Base-by-base conservation (phyloP, 2,329 filamentous ascomycete species). In the Trichophyton equinum region DNA sequence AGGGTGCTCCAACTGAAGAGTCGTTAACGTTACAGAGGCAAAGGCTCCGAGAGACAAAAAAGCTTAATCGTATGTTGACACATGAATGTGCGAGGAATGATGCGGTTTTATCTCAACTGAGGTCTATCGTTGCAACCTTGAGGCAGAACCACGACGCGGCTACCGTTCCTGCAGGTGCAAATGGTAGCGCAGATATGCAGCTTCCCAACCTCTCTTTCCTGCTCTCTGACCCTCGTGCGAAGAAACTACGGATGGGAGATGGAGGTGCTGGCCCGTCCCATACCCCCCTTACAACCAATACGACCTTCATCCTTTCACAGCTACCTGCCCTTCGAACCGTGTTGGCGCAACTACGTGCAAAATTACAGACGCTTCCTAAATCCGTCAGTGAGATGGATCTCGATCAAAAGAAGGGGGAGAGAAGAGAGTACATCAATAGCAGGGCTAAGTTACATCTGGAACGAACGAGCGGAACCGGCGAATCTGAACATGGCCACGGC, bases 341-440 rank as follows among this genome's bases (percentile, higher is more conserved):
- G 6, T 77, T 96, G 57, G 78, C 83, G 8, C 80, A 82, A 11
- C 76, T 96, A 40, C 78, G 85, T 63, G 84, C 88, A 0, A 84
- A 86, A 62, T 75, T 95, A 30, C 72, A 73, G 4, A 71, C 73
- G 4, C 64, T 83, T 59, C 69, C 72, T 2, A 66, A 65, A 22
- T 67, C 71, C 0, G 68, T 73, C 2, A 70, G 72, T 30, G 72
- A 72, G 2, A 69, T 71, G 33, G 71, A 76, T 62, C 68, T 67
- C 56, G 73, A 78, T 64, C 81, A 80, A 53, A 88, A 84, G 76
- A 81, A 85, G 44, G 81, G 85, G 59, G 85, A 94, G 71, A 79
- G 92, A 63, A 80, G 86, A 61, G 82, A 87, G 65, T 97, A 97
- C 71, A 85, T 97, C 57, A 91, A 96, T 74, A 81, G 82, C 60